Percentiles rank a stretch among this genome's conserved stretches.
Conservation (phyloP, 306 rosid genomes). For the Castanea mollissima region DNA sequence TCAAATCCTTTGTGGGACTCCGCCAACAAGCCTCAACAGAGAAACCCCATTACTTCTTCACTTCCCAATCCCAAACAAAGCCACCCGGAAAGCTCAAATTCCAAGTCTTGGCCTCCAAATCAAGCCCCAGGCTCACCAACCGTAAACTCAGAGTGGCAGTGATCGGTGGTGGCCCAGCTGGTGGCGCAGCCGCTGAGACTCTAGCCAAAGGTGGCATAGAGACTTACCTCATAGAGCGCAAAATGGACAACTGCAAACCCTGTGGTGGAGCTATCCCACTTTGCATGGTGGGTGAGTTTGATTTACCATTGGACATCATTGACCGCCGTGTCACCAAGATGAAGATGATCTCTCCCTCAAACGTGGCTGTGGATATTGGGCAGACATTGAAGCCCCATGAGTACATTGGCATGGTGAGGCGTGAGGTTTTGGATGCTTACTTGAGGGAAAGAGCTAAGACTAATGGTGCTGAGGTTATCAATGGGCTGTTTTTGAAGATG, state of each 20-base stretch:
- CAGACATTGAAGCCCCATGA: constrained; percentile 85
- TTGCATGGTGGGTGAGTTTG: constrained; percentile 96
- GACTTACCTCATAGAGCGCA: constrained; percentile 81
- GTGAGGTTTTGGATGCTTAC: constrained; percentile 82
- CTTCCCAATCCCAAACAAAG: constrained; percentile 24
- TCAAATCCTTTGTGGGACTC: constrained; percentile 89
- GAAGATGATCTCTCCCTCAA: constrained; percentile 99
- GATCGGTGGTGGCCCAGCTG: constrained; percentile 87
- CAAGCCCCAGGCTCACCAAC: constrained; percentile 67
- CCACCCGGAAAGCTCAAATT: constrained; percentile 27
- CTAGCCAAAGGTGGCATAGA: constrained; percentile 80
- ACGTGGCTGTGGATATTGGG: constrained; percentile 93
- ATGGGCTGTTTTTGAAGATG: constrained; percentile 87
- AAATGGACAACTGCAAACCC: constrained; percentile 94
- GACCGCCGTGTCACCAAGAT: constrained; percentile 95
- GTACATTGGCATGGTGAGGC: constrained; percentile 94
- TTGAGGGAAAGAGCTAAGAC: constrained; percentile 67
- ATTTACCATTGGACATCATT: constrained; percentile 77
- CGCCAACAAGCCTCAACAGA: constrained; percentile 72
- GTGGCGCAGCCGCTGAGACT: constrained; percentile 82
- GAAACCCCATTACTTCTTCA: constrained; percentile 32
- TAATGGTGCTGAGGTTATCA: constrained; percentile 75
- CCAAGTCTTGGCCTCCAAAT: constrained; percentile 49
- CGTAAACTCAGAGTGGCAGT: constrained; percentile 88
- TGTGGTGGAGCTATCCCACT: constrained; percentile 99